Evolutionary conservation across 139 green algal species (phyloP), one percentile per base, ranked within the genome.

Genomic region (Dunaliella primolecta): DNA sequence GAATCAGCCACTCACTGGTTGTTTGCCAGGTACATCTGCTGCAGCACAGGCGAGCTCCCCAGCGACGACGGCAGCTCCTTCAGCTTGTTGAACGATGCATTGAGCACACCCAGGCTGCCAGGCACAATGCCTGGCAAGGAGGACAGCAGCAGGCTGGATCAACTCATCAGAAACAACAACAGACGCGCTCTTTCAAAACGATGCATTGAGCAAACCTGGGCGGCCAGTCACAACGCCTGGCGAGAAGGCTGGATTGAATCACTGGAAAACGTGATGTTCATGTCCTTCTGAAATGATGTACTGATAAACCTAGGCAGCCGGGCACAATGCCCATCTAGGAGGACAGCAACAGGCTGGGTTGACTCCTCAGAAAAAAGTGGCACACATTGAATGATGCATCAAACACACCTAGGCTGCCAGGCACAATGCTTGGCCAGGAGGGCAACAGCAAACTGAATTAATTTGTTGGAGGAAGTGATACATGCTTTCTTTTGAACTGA

Each of bases 351-450:
- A n/a, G n/a, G n/a, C n/a, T n/a, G n/a, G n/a, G n/a, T n/a, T n/a
- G n/a, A n/a, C n/a, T n/a, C n/a, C n/a, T n/a, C n/a, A n/a, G n/a
- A n/a, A n/a, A n/a, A n/a, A n/a, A n/a, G n/a, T n/a, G n/a, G n/a
- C n/a, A n/a, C n/a, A n/a, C n/a, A n/a, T 94, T 94, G 86, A 90
- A 91, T 25, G 88, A 90, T 35, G 92, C 36, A 84, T 93, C 88
- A 0, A 92, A 81, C 24, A 94, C 89, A 30, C 86, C 85, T 37
- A 94, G 85, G 24, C 85, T 80, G 29, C 81, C 37, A 1, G 85
- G 88, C 31, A 82, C 81, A 23, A 89, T 33, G 56, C 88, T 85
- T 87, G 87, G 1, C 33, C 27, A n/a, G n/a, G n/a, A n/a, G n/a
- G n/a, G n/a, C n/a, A n/a, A n/a, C n/a, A n/a, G n/a, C 57, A 74